These are phyloP conservation scores for Corynespora cassiicola DNA, from an alignment of 2,329 filamentous ascomycete genomes.

Conservation along the genomic window DNA sequence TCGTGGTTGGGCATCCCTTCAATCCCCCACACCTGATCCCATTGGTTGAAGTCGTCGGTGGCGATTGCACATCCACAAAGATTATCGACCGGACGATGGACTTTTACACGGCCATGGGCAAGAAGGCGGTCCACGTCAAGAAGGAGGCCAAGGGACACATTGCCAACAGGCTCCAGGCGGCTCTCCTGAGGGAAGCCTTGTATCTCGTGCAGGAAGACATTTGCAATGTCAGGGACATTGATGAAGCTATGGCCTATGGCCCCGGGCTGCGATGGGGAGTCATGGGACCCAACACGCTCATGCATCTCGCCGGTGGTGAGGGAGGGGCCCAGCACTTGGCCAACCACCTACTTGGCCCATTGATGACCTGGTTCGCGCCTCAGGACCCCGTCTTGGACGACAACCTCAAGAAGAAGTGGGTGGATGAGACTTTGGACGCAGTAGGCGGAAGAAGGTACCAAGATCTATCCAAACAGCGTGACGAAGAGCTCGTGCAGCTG, in stretches of 20 bases:
- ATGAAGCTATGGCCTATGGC: constrained; percentile 22
- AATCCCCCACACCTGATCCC: constrained; percentile 58
- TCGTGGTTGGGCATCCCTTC: constrained; percentile 56
- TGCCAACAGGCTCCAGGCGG: constrained; percentile 53
- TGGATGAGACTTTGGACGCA: constrained; percentile 16
- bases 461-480: constrained; percentile 18
- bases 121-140: constrained; percentile 49
- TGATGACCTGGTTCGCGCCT: constrained; percentile 24
- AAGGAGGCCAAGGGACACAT: constrained; percentile 53
- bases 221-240: constrained; percentile 20
- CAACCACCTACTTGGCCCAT: constrained; percentile 18
- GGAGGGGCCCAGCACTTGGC: constrained; percentile 23
- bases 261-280: constrained; percentile 24
- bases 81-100: constrained; percentile 35
- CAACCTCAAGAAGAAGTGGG: constrained; percentile 21
- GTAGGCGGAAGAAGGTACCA: constrained; percentile 14
- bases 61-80: constrained; percentile 31
- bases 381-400: constrained; percentile 20
- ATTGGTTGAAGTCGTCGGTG: constrained; percentile 55
- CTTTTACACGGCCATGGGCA: constrained; percentile 51
- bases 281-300: constrained; percentile 20
- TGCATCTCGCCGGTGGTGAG: constrained; percentile 22
- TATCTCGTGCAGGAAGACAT: constrained; percentile 17
- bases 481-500: constrained; percentile 20
- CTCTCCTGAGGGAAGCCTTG: constrained; percentile 23